phyloP scores from a whole-genome alignment of 805 yeast species.

The Kodamaea neixiangensis region DNA sequence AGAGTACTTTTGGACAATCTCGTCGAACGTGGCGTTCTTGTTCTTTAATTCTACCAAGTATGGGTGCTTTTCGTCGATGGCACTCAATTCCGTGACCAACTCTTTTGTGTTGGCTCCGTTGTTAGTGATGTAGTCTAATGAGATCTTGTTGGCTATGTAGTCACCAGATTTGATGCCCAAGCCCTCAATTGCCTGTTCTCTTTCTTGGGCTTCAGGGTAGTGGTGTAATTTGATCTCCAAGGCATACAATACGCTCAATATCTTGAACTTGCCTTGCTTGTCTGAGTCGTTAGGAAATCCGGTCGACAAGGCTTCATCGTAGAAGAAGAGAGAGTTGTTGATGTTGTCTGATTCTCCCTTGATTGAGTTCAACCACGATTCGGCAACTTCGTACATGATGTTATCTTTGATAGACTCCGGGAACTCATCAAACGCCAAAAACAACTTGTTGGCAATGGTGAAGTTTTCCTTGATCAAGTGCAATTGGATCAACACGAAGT shows the following conservation, averaged over 20 bases:
- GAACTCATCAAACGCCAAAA: conserved; percentile 31
- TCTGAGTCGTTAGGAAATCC: conserved; percentile 43
- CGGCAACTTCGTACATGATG: conserved; percentile 74
- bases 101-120: conserved; percentile 45
- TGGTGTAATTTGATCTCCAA: conserved; percentile 79
- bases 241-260: conserved; percentile 62
- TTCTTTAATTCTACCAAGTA: conserved; percentile 58
- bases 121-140: conserved; percentile 53
- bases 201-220: conserved; percentile 78
- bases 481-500: conserved; percentile 41
- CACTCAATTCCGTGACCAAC: conserved; percentile 47
- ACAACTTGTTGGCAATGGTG: conserved; percentile 34
- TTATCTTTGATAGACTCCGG: conserved; percentile 54
- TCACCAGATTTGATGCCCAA: conserved; percentile 44
- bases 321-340: conserved; percentile 54
- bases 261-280: conserved; percentile 32
- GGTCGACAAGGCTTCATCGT: conserved; percentile 73
- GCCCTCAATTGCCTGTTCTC: conserved; percentile 45
- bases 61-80: conserved; percentile 56
- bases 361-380: conserved; percentile 58
- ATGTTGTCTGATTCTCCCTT: conserved; percentile 45
- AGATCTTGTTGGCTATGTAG: conserved; percentile 64
- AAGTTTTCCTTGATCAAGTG: conserved; percentile 40
- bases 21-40: conserved; percentile 66
- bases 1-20: conserved; percentile 61